Percentiles rank a stretch among this genome's conserved stretches.
These are phyloP conservation scores for Marasmius sp. DNA, from an alignment of 1,284 basidiomycete species.

Conservation along the genomic window DNA sequence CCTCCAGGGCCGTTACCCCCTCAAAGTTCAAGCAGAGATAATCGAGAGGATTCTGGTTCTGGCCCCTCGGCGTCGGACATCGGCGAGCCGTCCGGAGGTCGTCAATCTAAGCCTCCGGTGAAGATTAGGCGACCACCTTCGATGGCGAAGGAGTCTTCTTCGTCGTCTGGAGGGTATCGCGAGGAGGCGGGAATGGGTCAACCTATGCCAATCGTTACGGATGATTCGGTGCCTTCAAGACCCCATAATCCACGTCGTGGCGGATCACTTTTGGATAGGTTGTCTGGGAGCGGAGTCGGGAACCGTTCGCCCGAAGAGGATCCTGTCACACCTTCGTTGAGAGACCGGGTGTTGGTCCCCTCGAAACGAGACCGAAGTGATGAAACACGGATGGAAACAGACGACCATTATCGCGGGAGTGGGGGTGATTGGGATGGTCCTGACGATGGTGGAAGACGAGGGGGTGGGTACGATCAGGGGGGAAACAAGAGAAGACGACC, in stretches of 20 bases:
- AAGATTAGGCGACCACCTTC: neutral
- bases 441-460: neutral
- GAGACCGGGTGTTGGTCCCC: neutral
- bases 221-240: neutral
- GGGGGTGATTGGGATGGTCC: neutral
- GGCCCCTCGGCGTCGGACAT: neutral
- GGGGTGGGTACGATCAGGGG: neutral
- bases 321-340: neutral
- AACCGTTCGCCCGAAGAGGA: neutral
- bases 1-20: neutral
- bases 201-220: neutral
- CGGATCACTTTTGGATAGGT: neutral
- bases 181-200: neutral
- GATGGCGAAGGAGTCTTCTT: neutral
- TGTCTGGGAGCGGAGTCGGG: neutral
- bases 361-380: neutral
- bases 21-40: neutral
- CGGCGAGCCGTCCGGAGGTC: neutral
- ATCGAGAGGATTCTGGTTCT: neutral
- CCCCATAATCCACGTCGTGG: neutral
- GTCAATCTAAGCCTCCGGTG: neutral
- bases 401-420: neutral
- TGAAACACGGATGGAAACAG: neutral
- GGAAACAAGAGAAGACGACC: neutral
- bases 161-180: neutral